Evolutionary conservation across 2,329 filamentous ascomycete genomes (phyloP).

Genomic region (Metarhizium album): DNA sequence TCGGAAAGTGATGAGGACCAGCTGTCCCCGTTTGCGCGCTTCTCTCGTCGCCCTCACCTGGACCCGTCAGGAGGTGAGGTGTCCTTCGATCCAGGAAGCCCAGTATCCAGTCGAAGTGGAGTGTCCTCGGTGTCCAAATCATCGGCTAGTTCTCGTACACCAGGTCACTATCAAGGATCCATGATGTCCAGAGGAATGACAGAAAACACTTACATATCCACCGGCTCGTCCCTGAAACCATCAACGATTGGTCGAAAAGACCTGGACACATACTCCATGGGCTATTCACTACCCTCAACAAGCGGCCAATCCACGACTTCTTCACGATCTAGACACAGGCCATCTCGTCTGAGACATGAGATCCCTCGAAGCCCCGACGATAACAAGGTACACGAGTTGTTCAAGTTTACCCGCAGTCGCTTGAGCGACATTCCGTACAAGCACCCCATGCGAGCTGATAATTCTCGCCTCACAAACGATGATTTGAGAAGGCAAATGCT

Average conservation of each 20-base stretch:
- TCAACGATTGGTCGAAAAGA: slow-evolving; percentile 23
- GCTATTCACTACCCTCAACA: slow-evolving; percentile 25
- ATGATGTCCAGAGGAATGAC: slow-evolving; percentile 43
- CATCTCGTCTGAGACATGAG: slow-evolving; percentile 71
- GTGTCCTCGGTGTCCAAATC: slow-evolving; percentile 48
- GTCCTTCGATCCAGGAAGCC: slow-evolving; percentile 53
- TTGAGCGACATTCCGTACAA: slow-evolving; percentile 77
- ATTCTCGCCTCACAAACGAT: slow-evolving; percentile 57
- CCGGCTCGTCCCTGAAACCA: slow-evolving; percentile 39
- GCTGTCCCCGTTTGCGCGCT: slow-evolving; percentile 63
- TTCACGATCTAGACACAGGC: slow-evolving; percentile 33
- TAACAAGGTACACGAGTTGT: slow-evolving; percentile 62
- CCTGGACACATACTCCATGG: slow-evolving; percentile 44
- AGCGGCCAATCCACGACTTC: slow-evolving; percentile 35
- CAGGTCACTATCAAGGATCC: slow-evolving; percentile 38
- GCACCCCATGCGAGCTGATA: slow-evolving; percentile 48
- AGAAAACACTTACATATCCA: slow-evolving; percentile 58
- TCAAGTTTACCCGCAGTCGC: slow-evolving; percentile 73
- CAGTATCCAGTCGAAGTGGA: slow-evolving; percentile 50
- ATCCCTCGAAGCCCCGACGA: slow-evolving; percentile 68
- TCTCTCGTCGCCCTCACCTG: slow-evolving; percentile 57
- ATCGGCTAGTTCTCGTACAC: slow-evolving; percentile 43
- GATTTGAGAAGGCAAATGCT: slow-evolving; percentile 86
- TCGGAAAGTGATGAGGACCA: slow-evolving; percentile 70
- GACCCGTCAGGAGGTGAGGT: slow-evolving; percentile 47